Base-by-base conservation (phyloP, 176 grass and related monocot species). In the Juncus effusus region DNA sequence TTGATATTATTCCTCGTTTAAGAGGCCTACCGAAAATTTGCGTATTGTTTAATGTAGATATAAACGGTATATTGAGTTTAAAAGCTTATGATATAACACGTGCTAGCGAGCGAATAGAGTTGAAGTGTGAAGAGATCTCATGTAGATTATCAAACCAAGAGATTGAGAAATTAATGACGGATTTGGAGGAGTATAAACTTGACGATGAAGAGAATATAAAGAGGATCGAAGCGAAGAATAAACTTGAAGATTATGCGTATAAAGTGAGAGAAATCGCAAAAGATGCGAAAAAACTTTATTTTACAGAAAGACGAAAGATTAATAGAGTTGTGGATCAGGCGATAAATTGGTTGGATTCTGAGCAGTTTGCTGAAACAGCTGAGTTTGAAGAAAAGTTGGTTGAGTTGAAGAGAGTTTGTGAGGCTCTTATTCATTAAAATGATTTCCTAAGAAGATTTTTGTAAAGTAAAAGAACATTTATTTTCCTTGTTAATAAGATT, bases 201-300 rank as follows among this genome's bases (percentile, higher is more conserved):
- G 74, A 77, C 7, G 74, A 67, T 50, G 62, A 77, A 66, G 60
- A 77, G 13, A 55, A 77, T 58, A 19, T 65, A 42, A 77, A 47
- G 63, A 77, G 56, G 57, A 77, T 77, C 4, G 74, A 77, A 66
- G 74, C 74, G 2, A 77, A 68, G 62, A 68, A 77, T 65, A 42
- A 53, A 0, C 63, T 77, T 1, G 74, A 77, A 51, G 64, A 77
- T 50, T 77, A 77, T 47, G 61, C 74, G 1, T 77, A 66, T 62
- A 67, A 42, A 36, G 61, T n/a, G 12, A 71, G 67, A 40, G 67
- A 71, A 3, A 13, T 71, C 42, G 67, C 53, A 4, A 71, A 51
- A 51, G 67, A 10, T 28, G 53, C 67, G 4, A 51, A 51, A 16
- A 71, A 71, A 12, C 54, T 71, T 19, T 71, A 71, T 71, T 71